phyloP scores from a whole-genome alignment of 169 alveolate genomes.

The Babesia sp. region DNA sequence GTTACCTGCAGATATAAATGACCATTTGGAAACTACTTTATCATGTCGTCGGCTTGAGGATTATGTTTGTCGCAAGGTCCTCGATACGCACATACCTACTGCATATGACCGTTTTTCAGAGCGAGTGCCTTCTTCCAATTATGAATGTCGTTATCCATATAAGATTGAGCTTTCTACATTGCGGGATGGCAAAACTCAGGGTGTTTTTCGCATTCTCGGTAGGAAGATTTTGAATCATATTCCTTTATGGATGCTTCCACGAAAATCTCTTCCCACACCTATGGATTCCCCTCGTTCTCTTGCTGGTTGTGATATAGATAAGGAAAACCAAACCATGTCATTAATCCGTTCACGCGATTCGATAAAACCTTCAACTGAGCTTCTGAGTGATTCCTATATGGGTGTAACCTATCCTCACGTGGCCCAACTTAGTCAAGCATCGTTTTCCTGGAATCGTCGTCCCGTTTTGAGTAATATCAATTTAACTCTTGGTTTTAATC shows the following conservation, averaged over 20 bases:
- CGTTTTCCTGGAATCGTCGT: slow-evolving; percentile 23
- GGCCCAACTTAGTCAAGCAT: slow-evolving; percentile 34
- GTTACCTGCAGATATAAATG: slow-evolving; percentile 60
- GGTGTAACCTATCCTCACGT: slow-evolving; percentile 40
- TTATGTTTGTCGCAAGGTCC: slow-evolving; percentile 37
- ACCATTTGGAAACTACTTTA: slow-evolving; percentile 59
- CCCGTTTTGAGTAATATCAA: slow-evolving; percentile 11
- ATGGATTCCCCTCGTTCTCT: not conserved
- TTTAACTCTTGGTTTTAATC: slow-evolving; percentile 18
- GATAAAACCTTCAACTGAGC: not conserved
- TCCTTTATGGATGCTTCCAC: not conserved
- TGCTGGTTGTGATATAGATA: not conserved
- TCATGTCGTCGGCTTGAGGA: slow-evolving; percentile 59
- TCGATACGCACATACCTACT: slow-evolving; percentile 45
- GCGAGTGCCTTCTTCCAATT: not conserved
- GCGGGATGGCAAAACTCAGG: not conserved
- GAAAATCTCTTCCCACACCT: not conserved
- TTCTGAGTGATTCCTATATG: slow-evolving; percentile 23
- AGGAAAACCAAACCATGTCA: not conserved
- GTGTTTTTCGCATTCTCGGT: not conserved
- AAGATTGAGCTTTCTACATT: slow-evolving; percentile 7
- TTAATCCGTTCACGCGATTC: not conserved
- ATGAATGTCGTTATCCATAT: slow-evolving; percentile 6
- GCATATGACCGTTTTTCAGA: slow-evolving; percentile 18
- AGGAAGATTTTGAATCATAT: not conserved